Evolutionary conservation across 108 stramenopile species (phyloP).

Genomic region (Cyclotella distinguenda): DNA sequence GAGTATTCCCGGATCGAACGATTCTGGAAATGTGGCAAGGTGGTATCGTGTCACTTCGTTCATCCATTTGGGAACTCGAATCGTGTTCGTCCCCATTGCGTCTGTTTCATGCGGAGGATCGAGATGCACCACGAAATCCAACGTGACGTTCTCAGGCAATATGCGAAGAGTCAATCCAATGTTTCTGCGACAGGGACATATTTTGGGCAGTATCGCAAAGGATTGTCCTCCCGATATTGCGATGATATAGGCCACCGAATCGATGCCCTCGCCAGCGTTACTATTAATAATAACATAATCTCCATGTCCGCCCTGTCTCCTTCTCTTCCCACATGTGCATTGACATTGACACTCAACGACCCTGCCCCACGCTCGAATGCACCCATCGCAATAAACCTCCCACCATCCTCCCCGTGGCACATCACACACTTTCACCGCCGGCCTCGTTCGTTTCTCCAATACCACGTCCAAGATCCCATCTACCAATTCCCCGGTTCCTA

Average conservation of each 20-base stretch:
- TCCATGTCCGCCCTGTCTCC: neutral
- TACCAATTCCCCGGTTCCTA: conserved; percentile 1
- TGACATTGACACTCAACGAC: conserved; percentile 1
- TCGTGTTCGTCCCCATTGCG: neutral
- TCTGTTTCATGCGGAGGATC: no score
- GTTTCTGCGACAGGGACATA: no score
- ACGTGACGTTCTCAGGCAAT: no score
- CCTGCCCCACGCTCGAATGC: conserved; percentile 38
- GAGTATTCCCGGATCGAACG: conserved; percentile 38
- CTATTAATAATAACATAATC: neutral
- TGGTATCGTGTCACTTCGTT: conserved; percentile 13
- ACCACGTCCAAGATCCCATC: conserved; percentile 37
- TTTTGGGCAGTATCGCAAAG: no score
- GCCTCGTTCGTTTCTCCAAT: conserved; percentile 30
- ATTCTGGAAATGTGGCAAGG: conserved; percentile 20
- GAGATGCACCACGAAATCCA: no score
- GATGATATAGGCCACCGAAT: no score
- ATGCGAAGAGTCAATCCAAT: no score
- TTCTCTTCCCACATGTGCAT: neutral
- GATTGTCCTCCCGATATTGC: no score
- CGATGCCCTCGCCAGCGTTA: neutral
- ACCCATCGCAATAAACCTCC: conserved; percentile 67
- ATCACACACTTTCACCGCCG: conserved; percentile 36
- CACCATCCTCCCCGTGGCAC: conserved; percentile 54
- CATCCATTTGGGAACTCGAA: neutral